These are phyloP conservation scores for Hemileccinum impolitum DNA, from an alignment of 768 basidiomycete species.

Conservation along the genomic window DNA sequence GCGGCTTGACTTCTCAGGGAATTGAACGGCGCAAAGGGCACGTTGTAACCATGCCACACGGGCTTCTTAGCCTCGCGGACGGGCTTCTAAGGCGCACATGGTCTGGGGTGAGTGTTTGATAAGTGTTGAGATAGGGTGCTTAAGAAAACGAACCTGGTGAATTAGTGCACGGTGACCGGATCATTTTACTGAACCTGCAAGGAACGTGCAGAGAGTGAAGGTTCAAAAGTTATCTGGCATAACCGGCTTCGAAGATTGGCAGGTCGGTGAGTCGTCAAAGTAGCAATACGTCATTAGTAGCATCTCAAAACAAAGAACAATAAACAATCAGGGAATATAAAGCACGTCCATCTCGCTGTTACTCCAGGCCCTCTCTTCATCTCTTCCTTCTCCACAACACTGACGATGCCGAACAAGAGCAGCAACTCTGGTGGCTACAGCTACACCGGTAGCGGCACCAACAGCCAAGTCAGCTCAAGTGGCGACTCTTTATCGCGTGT, in stretches of 20 bases:
- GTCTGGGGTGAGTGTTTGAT: not conserved
- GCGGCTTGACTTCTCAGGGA: conserved; percentile 2
- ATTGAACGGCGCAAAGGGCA: conserved; percentile 10
- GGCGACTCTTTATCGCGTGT: not conserved
- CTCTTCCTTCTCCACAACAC: not conserved
- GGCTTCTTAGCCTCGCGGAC: conserved; percentile 18
- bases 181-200: too few species aligned
- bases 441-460: conserved; percentile 49
- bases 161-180: too few species aligned
- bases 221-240: not conserved
- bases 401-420: conserved; percentile 16
- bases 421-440: conserved; percentile 32
- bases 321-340: conserved; percentile 13
- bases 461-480: conserved; percentile 40
- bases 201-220: too few species aligned
- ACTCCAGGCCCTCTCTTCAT: not conserved
- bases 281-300: too few species aligned
- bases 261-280: too few species aligned
- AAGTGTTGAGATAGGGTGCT: not conserved
- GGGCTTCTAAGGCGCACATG: not conserved
- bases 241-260: too few species aligned
- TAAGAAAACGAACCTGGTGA: not conserved
- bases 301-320: conserved; percentile 9
- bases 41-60: conserved; percentile 10
- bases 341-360: not conserved